Evolutionary conservation across 2,329 filamentous ascomycete genomes (phyloP).

Genomic region (Fusarium protoensiforme): DNA sequence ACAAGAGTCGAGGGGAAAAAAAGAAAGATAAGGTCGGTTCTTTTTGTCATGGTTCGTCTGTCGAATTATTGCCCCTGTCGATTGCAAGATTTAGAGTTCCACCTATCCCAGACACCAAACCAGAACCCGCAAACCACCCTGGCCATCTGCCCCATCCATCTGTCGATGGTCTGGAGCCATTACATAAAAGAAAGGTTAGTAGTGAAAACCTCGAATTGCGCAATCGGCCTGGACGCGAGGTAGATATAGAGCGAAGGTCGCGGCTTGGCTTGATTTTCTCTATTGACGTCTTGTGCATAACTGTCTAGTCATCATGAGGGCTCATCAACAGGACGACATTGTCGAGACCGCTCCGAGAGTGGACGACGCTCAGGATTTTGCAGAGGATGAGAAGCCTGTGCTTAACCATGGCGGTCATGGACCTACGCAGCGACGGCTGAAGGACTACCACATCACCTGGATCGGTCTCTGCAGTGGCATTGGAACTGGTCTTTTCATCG

Average conservation of each 20-base stretch:
- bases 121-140: background rate
- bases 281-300: background rate
- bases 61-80: background rate
- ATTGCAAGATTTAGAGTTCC: conserved; percentile 8
- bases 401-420: conserved; percentile 38
- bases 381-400: conserved; percentile 24
- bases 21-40: background rate
- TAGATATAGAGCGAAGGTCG: background rate
- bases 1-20: background rate
- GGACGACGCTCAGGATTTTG: background rate
- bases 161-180: conserved; percentile 15
- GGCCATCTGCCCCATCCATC: conserved; percentile 18
- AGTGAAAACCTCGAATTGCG: conserved; percentile 39
- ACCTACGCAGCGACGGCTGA: conserved; percentile 34
- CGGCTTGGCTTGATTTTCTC: background rate
- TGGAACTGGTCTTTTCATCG: conserved; percentile 38
- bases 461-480: conserved; percentile 40
- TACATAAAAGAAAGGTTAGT: conserved; percentile 7
- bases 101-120: background rate
- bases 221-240: conserved; percentile 13
- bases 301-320: too few species aligned
- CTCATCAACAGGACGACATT: conserved; percentile 1
- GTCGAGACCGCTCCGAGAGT: conserved; percentile 16
- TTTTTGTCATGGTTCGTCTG: background rate
- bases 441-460: conserved; percentile 40